Base-by-base conservation (phyloP, 73 alveolate genomes). In the Paramecium primaurelia region DNA sequence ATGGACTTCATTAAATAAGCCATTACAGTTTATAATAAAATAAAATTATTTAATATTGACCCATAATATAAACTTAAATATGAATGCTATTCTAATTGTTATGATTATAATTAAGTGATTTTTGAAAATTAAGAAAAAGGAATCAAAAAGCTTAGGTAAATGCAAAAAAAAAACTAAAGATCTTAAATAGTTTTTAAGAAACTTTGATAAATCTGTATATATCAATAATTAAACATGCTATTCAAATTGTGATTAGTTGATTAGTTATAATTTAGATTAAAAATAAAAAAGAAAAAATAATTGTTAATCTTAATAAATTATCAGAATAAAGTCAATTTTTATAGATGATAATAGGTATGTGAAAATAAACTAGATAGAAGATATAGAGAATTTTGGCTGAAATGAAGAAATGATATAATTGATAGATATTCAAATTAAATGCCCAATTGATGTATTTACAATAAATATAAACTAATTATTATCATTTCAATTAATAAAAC, bases 381-480 rank as follows among this genome's bases (percentile, higher is more conserved):
- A 28, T 68, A 68, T 68, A 68, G 85, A 68, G 85, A 68, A 22
- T 68, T 68, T 68, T 68, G 85, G 85, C 22, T 68, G 18, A 25
- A 68, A 8, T 68, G 25, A 68, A 28, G 54, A 6, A 68, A 68
- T 8, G 45, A 68, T 0, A 68, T 68, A 6, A 68, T 68, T 14
- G 85, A 68, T 14, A 6, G 22, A 68, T 18, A 68, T 68, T 6
- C 85, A 0, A 18, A 11, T 16, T 6, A 58, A 58, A 6, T 40
- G 16, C 16, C 49, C 6, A 40, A 40, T 40, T 40, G 49, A 40
- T 12, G 2, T 40, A 77, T 22, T 44, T 45, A 18, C 4, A 45
- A 32, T 77, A 58, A 22, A 22, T 22, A 22, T 22, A 22, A 22
- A 22, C 25, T 37, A 37, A 22, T 22, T 36, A 42, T 77, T 37